Evolutionary conservation across 2,329 filamentous ascomycete species (phyloP).

Genomic region (Seiridium cupressi): DNA sequence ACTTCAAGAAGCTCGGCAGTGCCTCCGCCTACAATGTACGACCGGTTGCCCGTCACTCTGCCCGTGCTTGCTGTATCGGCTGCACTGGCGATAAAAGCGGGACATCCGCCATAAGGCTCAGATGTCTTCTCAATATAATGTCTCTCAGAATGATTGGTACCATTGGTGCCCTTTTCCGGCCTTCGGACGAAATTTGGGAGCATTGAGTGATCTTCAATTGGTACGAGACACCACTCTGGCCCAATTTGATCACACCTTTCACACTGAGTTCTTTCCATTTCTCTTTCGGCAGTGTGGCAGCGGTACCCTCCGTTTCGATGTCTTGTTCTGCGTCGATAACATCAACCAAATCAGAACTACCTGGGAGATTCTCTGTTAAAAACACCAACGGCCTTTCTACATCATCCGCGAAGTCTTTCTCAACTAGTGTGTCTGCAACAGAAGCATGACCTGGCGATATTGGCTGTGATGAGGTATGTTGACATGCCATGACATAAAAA

Average conservation of each 20-base stretch:
- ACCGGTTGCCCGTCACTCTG: background rate
- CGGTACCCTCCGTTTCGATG: background rate
- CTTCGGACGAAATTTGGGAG: background rate
- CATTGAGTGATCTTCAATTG: background rate
- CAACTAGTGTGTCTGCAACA: background rate
- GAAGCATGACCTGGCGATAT: background rate
- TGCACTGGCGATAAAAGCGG: background rate
- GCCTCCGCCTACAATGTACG: background rate
- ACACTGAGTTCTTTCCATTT: background rate
- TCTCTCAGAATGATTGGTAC: background rate
- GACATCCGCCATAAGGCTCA: background rate
- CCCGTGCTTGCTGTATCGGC: background rate
- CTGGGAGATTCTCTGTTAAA: background rate
- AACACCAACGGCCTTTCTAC: background rate
- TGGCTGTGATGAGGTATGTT: background rate
- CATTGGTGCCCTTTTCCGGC: background rate
- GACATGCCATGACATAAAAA: background rate
- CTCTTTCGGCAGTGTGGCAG: background rate
- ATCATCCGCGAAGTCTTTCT: background rate
- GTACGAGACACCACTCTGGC: background rate
- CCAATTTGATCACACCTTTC: background rate
- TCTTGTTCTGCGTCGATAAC: background rate
- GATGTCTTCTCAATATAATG: background rate
- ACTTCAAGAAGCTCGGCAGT: background rate
- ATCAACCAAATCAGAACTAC: background rate